Evolutionary conservation across 108 stramenopile genomes (phyloP).

Genomic region (Skeletonema tropicum): DNA sequence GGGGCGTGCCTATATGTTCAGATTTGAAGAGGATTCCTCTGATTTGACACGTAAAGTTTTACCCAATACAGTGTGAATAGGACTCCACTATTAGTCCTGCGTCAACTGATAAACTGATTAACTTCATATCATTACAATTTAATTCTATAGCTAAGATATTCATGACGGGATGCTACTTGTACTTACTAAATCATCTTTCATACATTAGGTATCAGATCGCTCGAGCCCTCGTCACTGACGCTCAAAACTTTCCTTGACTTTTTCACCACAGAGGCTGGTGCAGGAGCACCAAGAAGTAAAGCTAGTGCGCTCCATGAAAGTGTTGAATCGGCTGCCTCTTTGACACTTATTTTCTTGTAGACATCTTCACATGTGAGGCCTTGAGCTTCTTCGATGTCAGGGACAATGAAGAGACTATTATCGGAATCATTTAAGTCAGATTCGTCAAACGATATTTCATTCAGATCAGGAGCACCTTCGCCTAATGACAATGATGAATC

Average conservation of each 20-base stretch:
- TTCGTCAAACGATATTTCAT: neutral
- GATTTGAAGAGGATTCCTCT: too few species aligned
- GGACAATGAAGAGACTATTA: neutral
- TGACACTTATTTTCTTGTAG: neutral
- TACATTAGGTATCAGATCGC: neutral
- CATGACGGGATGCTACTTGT: too few species aligned
- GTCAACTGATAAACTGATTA: too few species aligned
- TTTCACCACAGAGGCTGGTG: neutral
- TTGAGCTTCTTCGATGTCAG: neutral
- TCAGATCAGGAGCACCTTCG: neutral
- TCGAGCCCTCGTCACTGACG: neutral
- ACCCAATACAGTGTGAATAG: too few species aligned
- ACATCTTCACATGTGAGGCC: neutral
- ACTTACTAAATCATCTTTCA: too few species aligned
- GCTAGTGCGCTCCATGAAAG: constrained; percentile 5
- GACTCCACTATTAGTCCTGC: too few species aligned
- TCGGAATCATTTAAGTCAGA: neutral
- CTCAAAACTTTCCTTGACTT: neutral
- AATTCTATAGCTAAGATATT: too few species aligned
- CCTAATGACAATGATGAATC: neutral
- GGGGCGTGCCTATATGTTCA: too few species aligned
- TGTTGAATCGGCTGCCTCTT: constrained; percentile 5
- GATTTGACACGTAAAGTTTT: too few species aligned
- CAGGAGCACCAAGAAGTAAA: constrained; percentile 1
- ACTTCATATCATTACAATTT: too few species aligned